phyloP scores from a whole-genome alignment of 2,329 filamentous ascomycete species.

The Nigrospora oryzae region DNA sequence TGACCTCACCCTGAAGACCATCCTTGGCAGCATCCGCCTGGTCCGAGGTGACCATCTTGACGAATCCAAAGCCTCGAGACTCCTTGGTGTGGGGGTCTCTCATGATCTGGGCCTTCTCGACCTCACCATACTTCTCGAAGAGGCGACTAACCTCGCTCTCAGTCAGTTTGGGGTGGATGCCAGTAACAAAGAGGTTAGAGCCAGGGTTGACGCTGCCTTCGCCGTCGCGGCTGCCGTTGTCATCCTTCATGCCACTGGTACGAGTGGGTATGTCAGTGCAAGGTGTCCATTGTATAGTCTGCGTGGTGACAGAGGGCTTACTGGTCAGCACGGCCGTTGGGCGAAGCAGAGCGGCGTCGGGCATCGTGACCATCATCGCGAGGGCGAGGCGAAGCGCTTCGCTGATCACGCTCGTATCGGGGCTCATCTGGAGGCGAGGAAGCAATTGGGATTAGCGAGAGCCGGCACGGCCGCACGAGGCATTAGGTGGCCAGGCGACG shows the following conservation, averaged over 20 bases:
- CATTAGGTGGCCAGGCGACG: neutral
- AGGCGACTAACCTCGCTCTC: conserved; percentile 89
- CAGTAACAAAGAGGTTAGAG: conserved; percentile 97
- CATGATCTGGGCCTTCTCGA: conserved; percentile 99
- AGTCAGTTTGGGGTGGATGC: conserved; percentile 85
- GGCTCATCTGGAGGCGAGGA: conserved; percentile 36
- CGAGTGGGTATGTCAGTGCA: conserved; percentile 7
- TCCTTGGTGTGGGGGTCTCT: conserved; percentile 96
- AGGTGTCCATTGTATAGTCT: neutral
- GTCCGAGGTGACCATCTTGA: conserved; percentile 95
- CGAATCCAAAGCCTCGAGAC: conserved; percentile 96
- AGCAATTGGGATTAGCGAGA: conserved; percentile 6
- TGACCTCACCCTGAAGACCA: conserved; percentile 86
- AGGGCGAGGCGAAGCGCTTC: conserved; percentile 55
- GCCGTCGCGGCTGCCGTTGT: conserved; percentile 44
- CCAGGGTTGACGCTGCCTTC: conserved; percentile 83
- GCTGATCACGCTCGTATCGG: conserved; percentile 58
- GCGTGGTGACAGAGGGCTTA: conserved; percentile 20
- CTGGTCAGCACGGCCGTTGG: conserved; percentile 44
- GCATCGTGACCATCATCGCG: conserved; percentile 53
- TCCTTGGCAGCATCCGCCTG: conserved; percentile 97
- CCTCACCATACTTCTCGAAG: conserved; percentile 97
- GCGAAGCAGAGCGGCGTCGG: conserved; percentile 56
- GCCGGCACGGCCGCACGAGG: neutral
- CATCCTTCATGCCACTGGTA: conserved; percentile 41